phyloP scores from a whole-genome alignment of 805 yeast species.

The Tetrapisispora taiwanensis region DNA sequence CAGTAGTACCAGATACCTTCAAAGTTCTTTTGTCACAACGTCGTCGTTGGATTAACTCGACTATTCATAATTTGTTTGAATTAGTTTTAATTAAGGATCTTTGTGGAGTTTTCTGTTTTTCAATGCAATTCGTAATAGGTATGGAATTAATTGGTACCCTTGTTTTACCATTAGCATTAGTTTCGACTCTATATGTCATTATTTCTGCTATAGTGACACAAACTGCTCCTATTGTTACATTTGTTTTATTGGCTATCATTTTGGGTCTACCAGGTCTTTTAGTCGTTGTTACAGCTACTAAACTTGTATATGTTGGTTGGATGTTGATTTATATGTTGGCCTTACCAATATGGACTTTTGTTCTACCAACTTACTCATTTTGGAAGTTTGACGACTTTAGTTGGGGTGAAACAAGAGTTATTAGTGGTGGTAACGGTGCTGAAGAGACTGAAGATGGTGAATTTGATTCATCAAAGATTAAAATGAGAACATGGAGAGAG shows the following conservation, averaged over 20 bases:
- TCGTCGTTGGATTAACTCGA: constrained; percentile 94
- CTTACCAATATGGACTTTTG: constrained; percentile 89
- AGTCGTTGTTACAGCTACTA: constrained; percentile 71
- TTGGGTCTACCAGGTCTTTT: constrained; percentile 80
- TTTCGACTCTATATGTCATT: constrained; percentile 72
- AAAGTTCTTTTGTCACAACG: constrained; percentile 78
- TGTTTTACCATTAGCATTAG: constrained; percentile 80
- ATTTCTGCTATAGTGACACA: constrained; percentile 55
- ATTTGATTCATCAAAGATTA: constrained; percentile 83
- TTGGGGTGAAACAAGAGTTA: constrained; percentile 93
- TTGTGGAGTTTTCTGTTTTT: constrained; percentile 90
- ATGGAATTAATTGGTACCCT: constrained; percentile 81
- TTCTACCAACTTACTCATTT: constrained; percentile 74
- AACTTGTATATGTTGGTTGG: constrained; percentile 64
- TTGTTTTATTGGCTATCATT: constrained; percentile 64
- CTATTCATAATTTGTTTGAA: constrained; percentile 87
- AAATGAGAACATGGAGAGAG: constrained; percentile 92
- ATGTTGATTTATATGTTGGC: constrained; percentile 69
- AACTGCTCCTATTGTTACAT: constrained; percentile 71
- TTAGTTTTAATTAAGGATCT: constrained; percentile 72
- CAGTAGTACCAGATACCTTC: constrained; percentile 79
- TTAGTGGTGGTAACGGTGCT: constrained; percentile 50
- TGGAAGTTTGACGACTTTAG: constrained; percentile 96
- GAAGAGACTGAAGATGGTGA: constrained; percentile 59
- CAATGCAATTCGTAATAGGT: constrained; percentile 85